Base-by-base conservation (phyloP, 331 rosid genomes). In the Rosa hybrid region DNA sequence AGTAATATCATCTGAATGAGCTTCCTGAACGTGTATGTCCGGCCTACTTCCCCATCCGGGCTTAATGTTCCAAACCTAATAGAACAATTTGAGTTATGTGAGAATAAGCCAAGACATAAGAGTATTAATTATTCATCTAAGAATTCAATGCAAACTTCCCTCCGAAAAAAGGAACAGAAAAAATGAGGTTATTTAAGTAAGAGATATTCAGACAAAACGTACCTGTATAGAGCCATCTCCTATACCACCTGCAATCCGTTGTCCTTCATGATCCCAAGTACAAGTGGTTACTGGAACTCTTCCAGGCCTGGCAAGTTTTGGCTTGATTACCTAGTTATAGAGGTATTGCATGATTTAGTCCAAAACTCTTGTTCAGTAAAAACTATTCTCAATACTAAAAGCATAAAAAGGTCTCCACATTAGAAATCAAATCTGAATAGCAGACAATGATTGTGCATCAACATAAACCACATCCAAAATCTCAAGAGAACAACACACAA, bases 1-100 rank as follows among this genome's bases (percentile, higher is more conserved):
- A 34, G 96, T 86, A 73, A 95, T 89, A 57, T 93, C 96, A 57
- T 95, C 99, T 49, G 88, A 90, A 71, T 95, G 99, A 80, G 90
- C 64, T 63, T 88, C 91, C 59, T 87, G 92, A 80, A 91, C 67
- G 17, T 88, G 84, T 73, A 90, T 59, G 77, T 95, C 99, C 54
- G 99, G 99, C 77, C 99, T 84, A 82, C 99, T 95, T 79, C 98
- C 99, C 97, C 98, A 94, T 46, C 98, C 98, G 53, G 97, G 92
- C 85, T 94, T 94, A 72, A 92, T 86, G 84, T 74, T 91, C 98
- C 97, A 94, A 85, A 91, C 80, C 98, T 94, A 49, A 83, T 50
- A 83, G 53, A 76, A 84, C 78, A 20, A 87, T 68, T 72, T 12
- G 81, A 49, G 20, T 68, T 67, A 60, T 50, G 73, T 74, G 73